Base-by-base conservation (phyloP, 371 early-diverging fungal genomes). In the Astathelohania contejeani region DNA sequence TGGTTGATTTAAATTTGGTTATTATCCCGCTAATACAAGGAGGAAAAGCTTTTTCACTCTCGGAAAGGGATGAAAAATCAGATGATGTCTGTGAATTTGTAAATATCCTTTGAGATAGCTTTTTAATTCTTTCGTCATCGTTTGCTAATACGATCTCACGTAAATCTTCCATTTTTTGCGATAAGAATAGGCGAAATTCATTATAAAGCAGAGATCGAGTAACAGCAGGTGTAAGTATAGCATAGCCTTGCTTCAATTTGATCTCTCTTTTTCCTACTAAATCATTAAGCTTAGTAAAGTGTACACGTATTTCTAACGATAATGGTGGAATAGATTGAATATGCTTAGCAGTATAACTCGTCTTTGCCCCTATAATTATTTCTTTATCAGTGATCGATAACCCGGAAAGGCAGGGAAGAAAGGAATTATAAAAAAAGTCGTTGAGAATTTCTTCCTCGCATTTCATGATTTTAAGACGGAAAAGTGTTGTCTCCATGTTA, bases 11-110 rank as follows among this genome's bases (percentile, higher is more conserved):
- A 2, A 73, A 24, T 32, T 43, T 62, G 12, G 53, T 28, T 35
- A 71, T 47, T 26, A 71, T 52, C 10, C 27, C 46, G 9, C 25
- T 20, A 2, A 75, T 67, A 44, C 76, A 75, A 4, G 42, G 65
- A 1, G 76, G 76, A 46, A 73, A 46, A 43, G 47, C 55, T 46
- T 48, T 58, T 37, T 60, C 58, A 7, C 53, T 29, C 1, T 42
- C 26, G 12, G 19, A 40, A 23, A 48, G 19, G 3, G 7, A 24
- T 18, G 39, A n/a, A 27, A 18, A 29, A 6, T 27, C 16, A 20
- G 19, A 3, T 9, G 29, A 28, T 19, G 40, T 2, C 12, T 48
- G 26, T n/a, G 45, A 19, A 16, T 25, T 10, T 9, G 37, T 7
- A 37, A 71, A 60, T 14, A 64, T 32, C n/a, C 48, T 39, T 0